A percentile compares a stretch with the other conserved stretches of the same genome.
Evolutionary conservation across 1,284 basidiomycete genomes (phyloP).

Genomic region (Rhodotorula mucilaginosa): DNA sequence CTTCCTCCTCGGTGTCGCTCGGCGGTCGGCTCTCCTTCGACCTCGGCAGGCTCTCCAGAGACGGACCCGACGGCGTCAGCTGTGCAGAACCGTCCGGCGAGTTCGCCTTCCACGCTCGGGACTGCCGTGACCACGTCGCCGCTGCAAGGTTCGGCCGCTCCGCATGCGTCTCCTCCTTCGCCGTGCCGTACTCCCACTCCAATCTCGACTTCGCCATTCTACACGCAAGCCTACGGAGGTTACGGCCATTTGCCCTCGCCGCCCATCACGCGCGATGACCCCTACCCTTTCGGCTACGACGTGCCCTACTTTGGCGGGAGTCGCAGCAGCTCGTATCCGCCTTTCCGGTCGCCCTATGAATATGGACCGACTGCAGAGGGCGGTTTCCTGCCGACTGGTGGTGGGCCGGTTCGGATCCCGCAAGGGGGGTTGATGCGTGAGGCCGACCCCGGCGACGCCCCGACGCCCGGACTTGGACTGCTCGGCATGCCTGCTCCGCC

Average conservation of each 20-base stretch:
- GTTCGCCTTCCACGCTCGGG: not conserved
- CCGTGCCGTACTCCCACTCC: not conserved
- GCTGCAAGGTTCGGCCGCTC: not conserved
- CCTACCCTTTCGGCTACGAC: not conserved
- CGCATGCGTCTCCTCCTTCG: not conserved
- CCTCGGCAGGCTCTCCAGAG: not conserved
- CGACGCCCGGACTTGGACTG: not conserved
- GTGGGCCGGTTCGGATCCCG: not conserved
- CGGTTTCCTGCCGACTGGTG: not conserved
- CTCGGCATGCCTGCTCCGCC: not conserved
- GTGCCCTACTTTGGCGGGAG: not conserved
- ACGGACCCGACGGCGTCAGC: too few relatives aligned
- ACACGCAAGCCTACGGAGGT: not conserved
- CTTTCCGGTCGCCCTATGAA: not conserved
- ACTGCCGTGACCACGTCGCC: not conserved
- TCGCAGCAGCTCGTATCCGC: not conserved
- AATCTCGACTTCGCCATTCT: not conserved
- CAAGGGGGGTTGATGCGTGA: not conserved
- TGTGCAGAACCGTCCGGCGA: too few relatives aligned
- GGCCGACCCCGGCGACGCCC: too few relatives aligned
- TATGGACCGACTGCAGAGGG: not conserved
- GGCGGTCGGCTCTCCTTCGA: not conserved
- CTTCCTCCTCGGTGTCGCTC: not conserved
- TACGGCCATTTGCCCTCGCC: not conserved
- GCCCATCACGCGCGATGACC: not conserved